Evolutionary conservation across 2,329 filamentous ascomycete species (phyloP).

Genomic region (Alternaria sp.): DNA sequence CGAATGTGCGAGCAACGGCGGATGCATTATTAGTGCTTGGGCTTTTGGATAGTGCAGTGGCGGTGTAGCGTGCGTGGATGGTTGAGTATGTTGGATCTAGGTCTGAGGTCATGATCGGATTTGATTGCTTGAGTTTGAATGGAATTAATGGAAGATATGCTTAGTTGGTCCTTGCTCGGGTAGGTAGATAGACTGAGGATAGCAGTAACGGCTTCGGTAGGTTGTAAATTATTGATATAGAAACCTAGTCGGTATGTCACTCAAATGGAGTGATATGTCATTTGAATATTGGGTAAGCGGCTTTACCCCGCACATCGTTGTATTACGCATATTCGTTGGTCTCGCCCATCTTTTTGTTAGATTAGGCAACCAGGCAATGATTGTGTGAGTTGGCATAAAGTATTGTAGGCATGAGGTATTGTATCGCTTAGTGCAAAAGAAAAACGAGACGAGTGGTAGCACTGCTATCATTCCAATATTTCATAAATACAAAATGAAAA

Average conservation of each 20-base stretch:
- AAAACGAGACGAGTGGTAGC: too few species aligned
- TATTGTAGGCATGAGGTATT: too few species aligned
- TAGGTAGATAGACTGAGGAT: not conserved
- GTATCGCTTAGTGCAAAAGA: too few species aligned
- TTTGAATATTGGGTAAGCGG: not conserved
- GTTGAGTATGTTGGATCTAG: constrained; percentile 14
- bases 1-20: constrained; percentile 23
- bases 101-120: constrained; percentile 11
- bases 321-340: not conserved
- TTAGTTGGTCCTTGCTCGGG: not conserved
- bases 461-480: too few species aligned
- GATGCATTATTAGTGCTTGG: constrained; percentile 8
- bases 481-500: too few species aligned
- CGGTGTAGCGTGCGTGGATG: constrained; percentile 23
- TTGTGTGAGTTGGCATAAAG: too few species aligned
- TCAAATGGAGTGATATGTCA: constrained; percentile 1
- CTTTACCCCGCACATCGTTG: not conserved
- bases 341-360: not conserved
- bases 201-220: not conserved
- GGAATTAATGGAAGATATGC: not conserved
- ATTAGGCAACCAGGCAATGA: too few species aligned
- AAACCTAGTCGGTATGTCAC: not conserved
- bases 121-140: not conserved
- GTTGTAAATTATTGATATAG: too few species aligned
- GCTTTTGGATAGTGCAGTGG: constrained; percentile 11